Conservation (phyloP, 768 basidiomycete species). For the Tephrocybe rancida region DNA sequence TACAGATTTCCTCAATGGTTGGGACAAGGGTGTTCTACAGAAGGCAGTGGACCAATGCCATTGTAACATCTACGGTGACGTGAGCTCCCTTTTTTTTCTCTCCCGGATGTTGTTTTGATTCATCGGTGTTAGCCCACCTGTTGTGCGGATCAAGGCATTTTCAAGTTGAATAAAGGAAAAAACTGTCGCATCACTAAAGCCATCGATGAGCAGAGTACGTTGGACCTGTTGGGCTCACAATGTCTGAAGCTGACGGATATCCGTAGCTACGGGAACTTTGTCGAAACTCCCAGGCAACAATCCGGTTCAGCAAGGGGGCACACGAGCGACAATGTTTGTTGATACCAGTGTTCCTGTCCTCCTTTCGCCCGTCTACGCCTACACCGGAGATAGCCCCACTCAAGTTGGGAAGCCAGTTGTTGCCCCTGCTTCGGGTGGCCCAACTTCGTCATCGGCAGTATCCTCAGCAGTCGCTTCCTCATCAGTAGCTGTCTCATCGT, state of each 20-base stretch:
- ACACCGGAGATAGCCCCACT: constrained; percentile 43
- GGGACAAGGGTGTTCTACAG: constrained; percentile 57
- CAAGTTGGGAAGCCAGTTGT: constrained; percentile 32
- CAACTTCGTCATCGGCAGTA: constrained; percentile 8
- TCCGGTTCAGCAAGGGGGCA: constrained; percentile 43
- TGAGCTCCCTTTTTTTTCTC: constrained; percentile 20
- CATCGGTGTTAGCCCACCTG: constrained; percentile 36
- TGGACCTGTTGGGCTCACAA: not conserved
- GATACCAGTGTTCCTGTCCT: constrained; percentile 39
- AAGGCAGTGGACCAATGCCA: constrained; percentile 56
- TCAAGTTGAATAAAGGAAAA: constrained; percentile 40
- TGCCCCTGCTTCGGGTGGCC: constrained; percentile 16
- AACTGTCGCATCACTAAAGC: constrained; percentile 47
- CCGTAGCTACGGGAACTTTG: constrained; percentile 47
- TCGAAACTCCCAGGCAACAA: constrained; percentile 55
- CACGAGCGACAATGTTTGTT: constrained; percentile 31
- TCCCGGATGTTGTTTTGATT: not conserved
- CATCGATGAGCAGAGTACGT: constrained; percentile 48
- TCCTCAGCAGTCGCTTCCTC: not conserved
- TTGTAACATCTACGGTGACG: constrained; percentile 48
- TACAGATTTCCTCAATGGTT: constrained; percentile 60
- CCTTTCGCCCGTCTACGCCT: constrained; percentile 47
- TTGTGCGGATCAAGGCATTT: constrained; percentile 47
- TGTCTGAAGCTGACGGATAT: constrained; percentile 4
- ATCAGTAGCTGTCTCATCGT: too few species aligned